Base-by-base conservation (phyloP, 495 filamentous ascomycete genomes). In the Penicillium dipodomyicola region DNA sequence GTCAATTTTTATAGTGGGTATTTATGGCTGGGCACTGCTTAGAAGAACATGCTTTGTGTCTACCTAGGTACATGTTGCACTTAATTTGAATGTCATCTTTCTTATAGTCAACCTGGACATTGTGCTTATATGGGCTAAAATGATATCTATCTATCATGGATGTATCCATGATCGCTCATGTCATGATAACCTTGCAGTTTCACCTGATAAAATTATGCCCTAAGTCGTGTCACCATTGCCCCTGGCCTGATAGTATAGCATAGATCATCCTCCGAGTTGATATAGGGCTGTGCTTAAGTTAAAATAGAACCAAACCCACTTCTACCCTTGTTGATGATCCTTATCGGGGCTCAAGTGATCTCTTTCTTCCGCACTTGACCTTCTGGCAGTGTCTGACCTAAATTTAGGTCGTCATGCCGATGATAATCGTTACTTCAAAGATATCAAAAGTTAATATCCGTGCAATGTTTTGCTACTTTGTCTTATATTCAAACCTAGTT, bases 401-500 rank as follows among this genome's bases (percentile, higher is more conserved):
- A 46, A 39, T 47, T 47, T 54, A 46, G 52, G 32, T 20, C 46
- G 41, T 12, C 40, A 20, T 54, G 37, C 10, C 20, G 8, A 46
- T 45, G 41, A 19, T 32, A 29, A 17, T 25, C n/a, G 40, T 54
- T 35, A 37, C 30, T 15, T 45, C 15, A 19, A 37, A 54, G 32
- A 30, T 25, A 20, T 6, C 23, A 14, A 22, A 32, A 37, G 15
- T n/a, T 8, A 37, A 17, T 33, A 25, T 53, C 40, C 51, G 4
- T 19, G 29, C n/a, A 20, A 53, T 30, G 15, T 27, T 37, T 25
- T 54, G 20, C 42, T 39, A 29, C 30, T 14, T 17, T 47, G 52
- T 54, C 52, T 40, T 54, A 20, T 46, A 29, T 27, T 37, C 14
- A 32, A 46, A 46, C 29, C 39, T 27, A 44, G 39, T 44, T 47